Percentiles rank a stretch among this genome's conserved stretches.
Conservation (phyloP, 495 filamentous ascomycete species). For the Aspergillus saccharolyticus region DNA sequence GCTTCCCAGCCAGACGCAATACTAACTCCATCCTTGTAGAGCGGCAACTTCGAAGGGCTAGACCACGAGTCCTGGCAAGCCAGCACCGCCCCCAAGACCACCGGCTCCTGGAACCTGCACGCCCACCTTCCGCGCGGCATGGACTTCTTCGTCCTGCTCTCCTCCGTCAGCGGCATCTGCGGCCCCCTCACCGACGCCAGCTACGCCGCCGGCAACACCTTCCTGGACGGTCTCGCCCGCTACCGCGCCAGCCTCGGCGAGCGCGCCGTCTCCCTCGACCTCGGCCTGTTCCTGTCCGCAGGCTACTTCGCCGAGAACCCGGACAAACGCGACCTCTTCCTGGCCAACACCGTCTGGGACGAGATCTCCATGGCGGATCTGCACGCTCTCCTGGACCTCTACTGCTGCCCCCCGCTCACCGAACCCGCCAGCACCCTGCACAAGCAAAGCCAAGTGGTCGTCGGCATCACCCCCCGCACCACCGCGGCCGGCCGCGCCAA, state of each 20-base stretch:
- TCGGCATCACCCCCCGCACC: neutral
- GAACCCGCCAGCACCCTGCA: too few species aligned
- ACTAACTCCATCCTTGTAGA: neutral
- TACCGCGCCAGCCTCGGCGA: slow-evolving; percentile 24
- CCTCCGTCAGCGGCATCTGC: neutral
- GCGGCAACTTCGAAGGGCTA: neutral
- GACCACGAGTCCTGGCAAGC: neutral
- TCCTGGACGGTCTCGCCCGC: slow-evolving; percentile 21
- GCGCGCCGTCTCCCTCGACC: slow-evolving; percentile 11
- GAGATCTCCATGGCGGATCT: slow-evolving; percentile 4
- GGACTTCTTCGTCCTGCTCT: slow-evolving; percentile 1
- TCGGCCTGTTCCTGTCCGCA: slow-evolving; percentile 1
- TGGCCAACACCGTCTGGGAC: neutral
- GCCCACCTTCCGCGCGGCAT: neutral
- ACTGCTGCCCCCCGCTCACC: too few species aligned
- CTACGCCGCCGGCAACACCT: slow-evolving; percentile 1
- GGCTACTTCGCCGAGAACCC: slow-evolving; percentile 3
- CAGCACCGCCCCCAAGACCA: neutral
- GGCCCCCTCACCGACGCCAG: neutral
- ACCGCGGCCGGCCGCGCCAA: slow-evolving; percentile 4
- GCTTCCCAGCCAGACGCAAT: neutral
- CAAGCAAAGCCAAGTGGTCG: neutral
- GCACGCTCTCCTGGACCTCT: slow-evolving; percentile 6
- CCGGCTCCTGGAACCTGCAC: slow-evolving; percentile 6
- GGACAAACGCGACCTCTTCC: neutral